Evolutionary conservation across 495 filamentous ascomycete species (phyloP).

Genomic region (Neurospora pannonica): DNA sequence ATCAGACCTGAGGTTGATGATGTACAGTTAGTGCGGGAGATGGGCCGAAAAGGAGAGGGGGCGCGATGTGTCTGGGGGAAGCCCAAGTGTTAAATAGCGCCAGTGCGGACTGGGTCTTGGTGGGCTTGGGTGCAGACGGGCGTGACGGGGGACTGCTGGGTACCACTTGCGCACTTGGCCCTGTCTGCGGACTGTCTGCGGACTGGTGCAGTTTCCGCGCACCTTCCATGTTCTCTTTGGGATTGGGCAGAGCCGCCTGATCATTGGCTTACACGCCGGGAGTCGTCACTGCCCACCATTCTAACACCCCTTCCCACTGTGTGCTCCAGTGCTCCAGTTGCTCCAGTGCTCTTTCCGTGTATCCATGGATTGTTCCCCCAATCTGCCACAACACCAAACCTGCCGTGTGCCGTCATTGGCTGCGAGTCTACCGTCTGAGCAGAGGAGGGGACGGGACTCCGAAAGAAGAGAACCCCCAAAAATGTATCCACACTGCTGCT

Average conservation of each 20-base stretch:
- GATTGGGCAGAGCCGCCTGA: not conserved
- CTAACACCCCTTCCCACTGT: not conserved
- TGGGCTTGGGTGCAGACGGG: not conserved
- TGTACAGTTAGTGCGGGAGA: conserved; percentile 25
- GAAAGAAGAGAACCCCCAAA: not conserved
- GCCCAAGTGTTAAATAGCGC: conserved; percentile 26
- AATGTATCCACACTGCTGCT: not conserved
- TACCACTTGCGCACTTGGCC: not conserved
- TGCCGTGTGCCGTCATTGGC: not conserved
- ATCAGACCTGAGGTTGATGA: conserved; percentile 15
- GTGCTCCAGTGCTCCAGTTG: not conserved
- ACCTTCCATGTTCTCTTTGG: not conserved
- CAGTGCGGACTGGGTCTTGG: not conserved
- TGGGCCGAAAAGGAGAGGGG: conserved; percentile 8
- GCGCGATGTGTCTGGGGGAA: conserved; percentile 23
- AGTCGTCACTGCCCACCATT: not conserved
- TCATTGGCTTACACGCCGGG: not conserved
- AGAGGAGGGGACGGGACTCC: not conserved
- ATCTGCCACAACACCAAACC: not conserved
- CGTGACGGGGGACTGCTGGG: not conserved
- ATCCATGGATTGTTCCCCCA: not conserved
- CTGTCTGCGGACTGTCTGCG: not conserved
- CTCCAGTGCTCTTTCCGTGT: not conserved
- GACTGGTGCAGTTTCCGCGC: not conserved
- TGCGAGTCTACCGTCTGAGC: not conserved